Evolutionary conservation across 768 basidiomycete genomes (phyloP).

Genomic region (Leccinellum rugosiceps): DNA sequence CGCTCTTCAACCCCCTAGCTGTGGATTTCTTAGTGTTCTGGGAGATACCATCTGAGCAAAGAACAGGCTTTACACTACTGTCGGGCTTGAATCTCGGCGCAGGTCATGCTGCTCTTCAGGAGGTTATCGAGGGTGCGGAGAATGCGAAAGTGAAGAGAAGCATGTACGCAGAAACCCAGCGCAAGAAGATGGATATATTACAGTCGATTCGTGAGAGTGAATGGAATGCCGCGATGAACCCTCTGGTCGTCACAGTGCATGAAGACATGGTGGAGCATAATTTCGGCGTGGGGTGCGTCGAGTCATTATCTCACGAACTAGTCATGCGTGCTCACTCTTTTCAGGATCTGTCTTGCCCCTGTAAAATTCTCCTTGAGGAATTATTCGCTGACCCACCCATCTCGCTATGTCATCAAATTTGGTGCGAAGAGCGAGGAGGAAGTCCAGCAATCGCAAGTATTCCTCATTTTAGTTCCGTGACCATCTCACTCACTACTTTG

Average conservation of each 20-base stretch:
- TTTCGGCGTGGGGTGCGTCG: conserved; percentile 66
- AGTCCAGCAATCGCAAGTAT: conserved; percentile 22
- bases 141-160: conserved; percentile 67
- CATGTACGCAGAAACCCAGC: conserved; percentile 89
- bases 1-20: conserved; percentile 70
- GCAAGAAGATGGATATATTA: conserved; percentile 66
- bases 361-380: conserved; percentile 64
- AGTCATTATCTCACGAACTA: neutral
- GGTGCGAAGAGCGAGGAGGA: conserved; percentile 22
- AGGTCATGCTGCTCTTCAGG: conserved; percentile 59
- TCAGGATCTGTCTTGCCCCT: conserved; percentile 54
- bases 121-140: conserved; percentile 57
- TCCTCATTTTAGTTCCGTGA: neutral
- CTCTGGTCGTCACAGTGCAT: conserved; percentile 52
- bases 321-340: conserved; percentile 4
- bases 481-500: conserved; percentile 6
- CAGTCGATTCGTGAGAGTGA: conserved; percentile 64
- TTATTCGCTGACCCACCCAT: conserved; percentile 60
- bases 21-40: conserved; percentile 78
- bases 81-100: conserved; percentile 66
- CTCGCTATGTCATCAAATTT: conserved; percentile 57
- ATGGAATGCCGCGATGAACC: conserved; percentile 81
- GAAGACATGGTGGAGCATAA: conserved; percentile 54
- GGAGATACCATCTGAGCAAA: conserved; percentile 58
- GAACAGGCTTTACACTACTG: conserved; percentile 58